Conservation (phyloP, 164 flowering plant genomes). For the Magnolia sinica region DNA sequence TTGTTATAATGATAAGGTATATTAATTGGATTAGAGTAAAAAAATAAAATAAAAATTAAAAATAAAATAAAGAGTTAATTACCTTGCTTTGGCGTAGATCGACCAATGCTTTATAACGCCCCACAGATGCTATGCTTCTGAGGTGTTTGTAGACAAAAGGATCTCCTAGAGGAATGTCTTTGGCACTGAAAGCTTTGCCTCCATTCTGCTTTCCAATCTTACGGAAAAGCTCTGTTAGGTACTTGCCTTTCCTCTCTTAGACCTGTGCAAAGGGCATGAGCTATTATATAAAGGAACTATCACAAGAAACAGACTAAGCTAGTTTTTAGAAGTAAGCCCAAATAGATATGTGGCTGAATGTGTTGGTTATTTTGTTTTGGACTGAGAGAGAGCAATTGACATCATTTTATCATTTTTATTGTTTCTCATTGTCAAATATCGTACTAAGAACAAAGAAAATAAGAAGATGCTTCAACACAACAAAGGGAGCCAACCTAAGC, state of each 20-base stretch:
- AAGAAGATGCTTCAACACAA: neutral
- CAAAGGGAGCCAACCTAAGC: constrained; percentile 58
- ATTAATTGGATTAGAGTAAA: neutral
- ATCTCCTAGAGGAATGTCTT: constrained; percentile 53
- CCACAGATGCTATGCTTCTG: constrained; percentile 89
- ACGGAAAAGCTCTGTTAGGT: constrained; percentile 51
- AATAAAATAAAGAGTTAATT: neutral
- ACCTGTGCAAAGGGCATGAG: constrained; percentile 39
- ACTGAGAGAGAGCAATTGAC: too few species aligned
- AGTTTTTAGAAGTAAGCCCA: too few species aligned
- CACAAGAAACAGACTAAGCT: too few species aligned
- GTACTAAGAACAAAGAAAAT: neutral
- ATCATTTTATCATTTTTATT: too few species aligned
- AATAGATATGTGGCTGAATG: too few species aligned
- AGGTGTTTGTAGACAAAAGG: constrained; percentile 82
- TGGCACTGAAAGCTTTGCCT: constrained; percentile 57
- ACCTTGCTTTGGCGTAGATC: constrained; percentile 81
- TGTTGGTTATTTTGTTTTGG: too few species aligned
- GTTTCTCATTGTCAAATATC: too few species aligned
- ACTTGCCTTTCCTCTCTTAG: constrained; percentile 85
- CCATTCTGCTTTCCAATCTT: constrained; percentile 56
- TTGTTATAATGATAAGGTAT: neutral
- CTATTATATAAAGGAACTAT: too few species aligned
- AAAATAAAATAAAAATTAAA: neutral
- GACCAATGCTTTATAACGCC: constrained; percentile 78